These are phyloP conservation scores for Phoenix roebelenii DNA, from an alignment of 176 grass and related monocot genomes.

Conservation along the genomic window DNA sequence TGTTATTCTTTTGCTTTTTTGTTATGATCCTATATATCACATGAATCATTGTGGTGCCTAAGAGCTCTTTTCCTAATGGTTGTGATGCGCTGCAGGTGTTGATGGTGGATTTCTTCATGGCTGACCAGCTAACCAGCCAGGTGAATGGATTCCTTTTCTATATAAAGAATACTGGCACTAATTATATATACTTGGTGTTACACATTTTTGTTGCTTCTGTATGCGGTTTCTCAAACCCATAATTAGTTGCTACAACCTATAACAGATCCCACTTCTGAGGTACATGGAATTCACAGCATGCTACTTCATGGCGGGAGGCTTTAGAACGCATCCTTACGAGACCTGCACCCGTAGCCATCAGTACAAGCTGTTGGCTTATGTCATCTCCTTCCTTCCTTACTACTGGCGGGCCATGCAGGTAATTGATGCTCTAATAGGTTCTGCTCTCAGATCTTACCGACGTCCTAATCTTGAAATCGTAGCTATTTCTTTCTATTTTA, in stretches of 20 bases:
- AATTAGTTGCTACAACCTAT: too few relatives aligned
- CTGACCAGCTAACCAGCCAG: constrained; percentile 96
- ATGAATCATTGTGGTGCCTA: too few relatives aligned
- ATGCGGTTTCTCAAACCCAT: too few relatives aligned
- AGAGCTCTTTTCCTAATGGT: too few relatives aligned
- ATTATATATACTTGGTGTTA: too few relatives aligned
- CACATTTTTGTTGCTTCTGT: too few relatives aligned
- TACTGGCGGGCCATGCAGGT: constrained; percentile 99
- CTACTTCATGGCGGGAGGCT: constrained; percentile 74
- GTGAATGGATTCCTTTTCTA: constrained; percentile 20
- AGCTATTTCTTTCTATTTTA: too few relatives aligned
- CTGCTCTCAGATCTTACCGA: too few relatives aligned
- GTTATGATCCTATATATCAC: too few relatives aligned
- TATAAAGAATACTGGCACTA: too few relatives aligned
- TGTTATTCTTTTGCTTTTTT: too few relatives aligned
- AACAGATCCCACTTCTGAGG: constrained; percentile 71
- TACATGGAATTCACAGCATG: constrained; percentile 79
- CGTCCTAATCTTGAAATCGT: too few relatives aligned
- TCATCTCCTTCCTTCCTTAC: constrained; percentile 89
- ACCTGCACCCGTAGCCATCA: constrained; percentile 50
- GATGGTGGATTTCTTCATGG: constrained; percentile 99
- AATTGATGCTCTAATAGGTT: neutral
- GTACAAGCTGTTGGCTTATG: constrained; percentile 68
- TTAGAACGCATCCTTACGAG: constrained; percentile 41
- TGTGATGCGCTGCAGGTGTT: constrained; percentile 44